These are phyloP conservation scores for Trichoderma endophyticum DNA, from an alignment of 2,329 filamentous ascomycete species.

Conservation along the genomic window DNA sequence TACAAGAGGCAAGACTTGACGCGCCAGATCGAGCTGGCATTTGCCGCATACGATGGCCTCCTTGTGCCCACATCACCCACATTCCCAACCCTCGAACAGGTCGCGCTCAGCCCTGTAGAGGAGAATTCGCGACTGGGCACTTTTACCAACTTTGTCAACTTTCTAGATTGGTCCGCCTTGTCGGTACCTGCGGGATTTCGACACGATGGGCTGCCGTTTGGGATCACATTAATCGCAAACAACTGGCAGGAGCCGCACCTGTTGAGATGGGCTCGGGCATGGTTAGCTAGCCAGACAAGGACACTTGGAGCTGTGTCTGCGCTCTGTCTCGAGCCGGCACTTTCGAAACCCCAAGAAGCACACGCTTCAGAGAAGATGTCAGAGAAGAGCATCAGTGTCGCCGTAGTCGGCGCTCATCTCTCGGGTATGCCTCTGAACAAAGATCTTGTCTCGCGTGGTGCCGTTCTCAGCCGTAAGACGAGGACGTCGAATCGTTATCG, in stretches of 20 bases:
- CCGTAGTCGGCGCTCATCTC: neutral
- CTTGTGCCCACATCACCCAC: neutral
- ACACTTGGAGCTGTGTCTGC: neutral
- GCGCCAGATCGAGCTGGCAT: neutral
- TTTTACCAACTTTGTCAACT: neutral
- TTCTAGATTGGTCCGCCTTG: neutral
- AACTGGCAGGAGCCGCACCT: neutral
- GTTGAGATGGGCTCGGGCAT: neutral
- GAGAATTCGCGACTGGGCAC: neutral
- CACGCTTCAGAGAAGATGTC: neutral
- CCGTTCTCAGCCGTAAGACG: neutral
- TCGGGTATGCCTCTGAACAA: neutral
- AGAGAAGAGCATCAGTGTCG: neutral
- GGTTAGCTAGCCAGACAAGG: neutral
- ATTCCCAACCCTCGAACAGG: neutral
- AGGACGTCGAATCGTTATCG: neutral
- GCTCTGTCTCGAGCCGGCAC: neutral
- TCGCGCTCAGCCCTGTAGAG: neutral
- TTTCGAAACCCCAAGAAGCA: neutral
- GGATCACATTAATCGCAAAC: neutral
- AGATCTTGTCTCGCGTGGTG: neutral
- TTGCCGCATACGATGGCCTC: neutral
- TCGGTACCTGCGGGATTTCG: neutral
- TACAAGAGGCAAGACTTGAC: neutral
- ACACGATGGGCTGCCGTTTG: neutral